Conservation (phyloP, 495 filamentous ascomycete species). For the Xanthoparmelia taractica region DNA sequence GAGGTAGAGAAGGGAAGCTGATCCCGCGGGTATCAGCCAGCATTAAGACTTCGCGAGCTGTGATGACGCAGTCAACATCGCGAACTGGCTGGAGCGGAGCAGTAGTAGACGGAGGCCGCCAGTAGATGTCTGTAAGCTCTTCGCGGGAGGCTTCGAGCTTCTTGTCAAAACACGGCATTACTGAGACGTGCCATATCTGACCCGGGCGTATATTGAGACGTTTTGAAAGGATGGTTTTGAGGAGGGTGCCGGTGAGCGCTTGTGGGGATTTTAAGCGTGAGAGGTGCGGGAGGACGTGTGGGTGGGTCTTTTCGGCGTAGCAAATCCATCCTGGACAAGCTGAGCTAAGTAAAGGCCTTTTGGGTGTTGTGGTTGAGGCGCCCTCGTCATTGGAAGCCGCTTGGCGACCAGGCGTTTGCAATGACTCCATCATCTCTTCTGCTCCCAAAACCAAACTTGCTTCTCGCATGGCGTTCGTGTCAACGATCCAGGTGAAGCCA, state of each 20-base stretch:
- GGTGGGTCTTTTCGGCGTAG: constrained; percentile 96
- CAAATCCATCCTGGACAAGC: constrained; percentile 98
- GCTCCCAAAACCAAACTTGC: constrained; percentile 69
- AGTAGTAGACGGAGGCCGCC: constrained; percentile 38
- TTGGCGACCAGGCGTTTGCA: constrained; percentile 19
- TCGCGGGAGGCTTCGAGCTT: constrained; percentile 92
- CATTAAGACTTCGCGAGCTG: constrained; percentile 83
- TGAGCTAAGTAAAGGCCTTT: constrained; percentile 74
- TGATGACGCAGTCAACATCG: constrained; percentile 97
- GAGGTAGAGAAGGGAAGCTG: constrained; percentile 61
- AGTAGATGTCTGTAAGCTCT: constrained; percentile 77
- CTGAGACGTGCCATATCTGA: constrained; percentile 82
- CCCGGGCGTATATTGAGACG: constrained; percentile 62
- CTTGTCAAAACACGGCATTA: constrained; percentile 99
- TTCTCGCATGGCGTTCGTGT: constrained; percentile 74
- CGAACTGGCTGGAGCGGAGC: constrained; percentile 47
- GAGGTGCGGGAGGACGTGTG: constrained; percentile 82
- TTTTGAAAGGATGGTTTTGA: constrained; percentile 75
- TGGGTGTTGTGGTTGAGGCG: constrained; percentile 34
- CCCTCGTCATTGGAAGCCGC: constrained; percentile 14
- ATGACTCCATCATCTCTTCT: constrained; percentile 59
- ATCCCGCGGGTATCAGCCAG: constrained; percentile 71
- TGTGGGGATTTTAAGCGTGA: constrained; percentile 90
- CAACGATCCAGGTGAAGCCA: constrained; percentile 78
- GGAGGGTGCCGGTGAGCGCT: constrained; percentile 76